Percentiles rank a stretch among this genome's conserved stretches.
phyloP scores from a whole-genome alignment of 129 eudicot genomes.

The Centella asiatica region DNA sequence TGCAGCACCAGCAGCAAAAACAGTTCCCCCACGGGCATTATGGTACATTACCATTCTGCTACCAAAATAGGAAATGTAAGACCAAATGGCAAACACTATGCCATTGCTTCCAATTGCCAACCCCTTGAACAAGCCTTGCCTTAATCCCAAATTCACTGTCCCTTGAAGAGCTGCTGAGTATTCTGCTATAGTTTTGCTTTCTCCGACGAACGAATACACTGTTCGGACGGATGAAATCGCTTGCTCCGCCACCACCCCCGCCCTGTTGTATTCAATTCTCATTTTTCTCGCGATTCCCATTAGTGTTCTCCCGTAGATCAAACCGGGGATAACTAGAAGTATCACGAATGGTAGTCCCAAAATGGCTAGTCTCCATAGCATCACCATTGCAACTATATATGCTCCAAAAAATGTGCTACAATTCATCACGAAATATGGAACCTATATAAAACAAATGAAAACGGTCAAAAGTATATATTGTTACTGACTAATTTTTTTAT shows the following conservation, averaged over 20 bases:
- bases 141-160: slow-evolving; percentile 20
- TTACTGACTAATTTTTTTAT: too few relatives aligned
- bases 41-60: slow-evolving; percentile 36
- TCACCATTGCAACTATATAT: slow-evolving; percentile 19
- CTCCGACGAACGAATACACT: slow-evolving; percentile 32
- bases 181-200: slow-evolving; percentile 16
- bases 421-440: slow-evolving; percentile 30
- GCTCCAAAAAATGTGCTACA: slow-evolving; percentile 17
- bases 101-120: slow-evolving; percentile 36
- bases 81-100: slow-evolving; percentile 27
- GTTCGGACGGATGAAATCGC: slow-evolving; percentile 31
- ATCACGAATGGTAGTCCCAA: slow-evolving; percentile 25
- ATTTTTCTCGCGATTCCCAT: slow-evolving; percentile 25
- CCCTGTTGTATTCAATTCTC: slow-evolving; percentile 24
- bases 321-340: slow-evolving; percentile 25
- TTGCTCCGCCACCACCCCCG: slow-evolving; percentile 22
- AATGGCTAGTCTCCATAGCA: slow-evolving; percentile 30
- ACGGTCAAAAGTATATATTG: too few relatives aligned
- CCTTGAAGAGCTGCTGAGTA: slow-evolving; percentile 30
- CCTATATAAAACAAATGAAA: slow-evolving; percentile 1
- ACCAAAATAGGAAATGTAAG: slow-evolving; percentile 29
- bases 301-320: slow-evolving; percentile 27
- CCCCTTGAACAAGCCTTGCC: slow-evolving; percentile 32
- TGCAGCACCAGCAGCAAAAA: slow-evolving; percentile 25
- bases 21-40: slow-evolving; percentile 28